A percentile compares a stretch with the other conserved stretches of the same genome.
Conservation (phyloP, 2,329 filamentous ascomycete genomes). For the Pestalotiopsis sp. region DNA sequence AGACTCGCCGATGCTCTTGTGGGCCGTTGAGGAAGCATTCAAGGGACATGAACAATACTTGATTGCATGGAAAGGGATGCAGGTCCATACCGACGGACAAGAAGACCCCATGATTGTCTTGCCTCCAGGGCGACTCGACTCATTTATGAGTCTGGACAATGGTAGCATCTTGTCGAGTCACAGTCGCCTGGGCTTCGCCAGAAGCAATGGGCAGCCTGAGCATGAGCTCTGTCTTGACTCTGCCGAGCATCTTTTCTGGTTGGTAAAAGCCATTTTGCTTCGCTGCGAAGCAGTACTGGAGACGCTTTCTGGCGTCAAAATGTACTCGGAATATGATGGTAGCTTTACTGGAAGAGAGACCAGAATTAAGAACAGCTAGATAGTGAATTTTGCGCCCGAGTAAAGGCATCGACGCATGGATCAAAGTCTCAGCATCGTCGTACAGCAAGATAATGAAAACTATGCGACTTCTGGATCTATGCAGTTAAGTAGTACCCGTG, state of each 20-base stretch:
- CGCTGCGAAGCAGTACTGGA: not conserved
- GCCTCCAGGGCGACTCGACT: no score
- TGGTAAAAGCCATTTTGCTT: not conserved
- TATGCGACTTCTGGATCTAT: not conserved
- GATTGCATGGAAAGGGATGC: not conserved
- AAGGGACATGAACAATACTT: not conserved
- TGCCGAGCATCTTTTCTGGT: no score
- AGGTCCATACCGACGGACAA: not conserved
- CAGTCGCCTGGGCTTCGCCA: no score
- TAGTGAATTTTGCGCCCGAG: not conserved
- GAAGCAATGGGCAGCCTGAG: no score
- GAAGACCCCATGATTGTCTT: not conserved
- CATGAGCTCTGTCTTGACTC: no score
- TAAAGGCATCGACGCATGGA: not conserved
- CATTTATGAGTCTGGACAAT: no score
- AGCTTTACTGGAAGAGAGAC: not conserved
- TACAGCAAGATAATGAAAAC: not conserved
- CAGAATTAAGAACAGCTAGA: not conserved
- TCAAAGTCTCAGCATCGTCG: not conserved
- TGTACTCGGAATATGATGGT: not conserved
- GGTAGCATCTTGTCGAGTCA: no score
- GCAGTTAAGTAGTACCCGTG: not conserved
- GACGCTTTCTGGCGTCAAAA: not conserved
- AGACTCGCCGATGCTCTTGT: slow-evolving; percentile 48
- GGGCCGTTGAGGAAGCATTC: slow-evolving; percentile 25